Conservation (phyloP, 495 filamentous ascomycete species). For the Neurospora terricola region DNA sequence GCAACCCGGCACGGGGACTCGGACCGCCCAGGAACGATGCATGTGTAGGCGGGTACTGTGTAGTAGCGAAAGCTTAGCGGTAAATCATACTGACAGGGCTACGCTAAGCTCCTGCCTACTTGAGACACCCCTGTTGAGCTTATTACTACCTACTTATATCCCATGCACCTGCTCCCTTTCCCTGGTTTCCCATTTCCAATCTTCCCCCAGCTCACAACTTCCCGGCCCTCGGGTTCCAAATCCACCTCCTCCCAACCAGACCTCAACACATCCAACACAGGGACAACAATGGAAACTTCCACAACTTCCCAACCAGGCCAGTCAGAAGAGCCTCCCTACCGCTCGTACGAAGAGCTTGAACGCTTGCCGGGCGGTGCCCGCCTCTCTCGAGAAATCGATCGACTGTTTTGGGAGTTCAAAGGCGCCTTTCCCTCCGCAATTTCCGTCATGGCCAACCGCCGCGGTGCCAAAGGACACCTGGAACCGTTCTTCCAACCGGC, state of each 20-base stretch:
- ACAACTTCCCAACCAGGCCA: neutral
- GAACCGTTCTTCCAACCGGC: constrained; percentile 9
- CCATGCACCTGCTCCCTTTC: neutral
- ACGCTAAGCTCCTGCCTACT: neutral
- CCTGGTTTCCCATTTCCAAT: neutral
- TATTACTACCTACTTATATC: neutral
- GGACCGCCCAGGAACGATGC: too few species aligned
- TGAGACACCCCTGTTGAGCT: neutral
- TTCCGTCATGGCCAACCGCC: constrained; percentile 9
- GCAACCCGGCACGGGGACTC: too few species aligned
- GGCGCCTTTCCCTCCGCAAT: constrained; percentile 14
- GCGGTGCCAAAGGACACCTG: constrained; percentile 4
- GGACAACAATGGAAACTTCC: neutral
- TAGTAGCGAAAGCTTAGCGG: neutral
- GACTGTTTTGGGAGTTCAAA: constrained; percentile 14
- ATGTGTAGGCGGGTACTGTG: too few species aligned
- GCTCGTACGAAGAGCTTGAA: constrained; percentile 7
- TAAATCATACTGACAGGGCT: neutral
- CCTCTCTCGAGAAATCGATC: constrained; percentile 8
- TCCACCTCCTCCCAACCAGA: neutral
- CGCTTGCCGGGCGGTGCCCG: neutral
- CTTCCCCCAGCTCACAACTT: neutral
- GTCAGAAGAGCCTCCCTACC: neutral
- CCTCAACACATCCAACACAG: neutral
- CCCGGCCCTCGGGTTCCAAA: neutral